Conservation (phyloP, 352 stramenopile species). For the Pythium phragmiticola region DNA sequence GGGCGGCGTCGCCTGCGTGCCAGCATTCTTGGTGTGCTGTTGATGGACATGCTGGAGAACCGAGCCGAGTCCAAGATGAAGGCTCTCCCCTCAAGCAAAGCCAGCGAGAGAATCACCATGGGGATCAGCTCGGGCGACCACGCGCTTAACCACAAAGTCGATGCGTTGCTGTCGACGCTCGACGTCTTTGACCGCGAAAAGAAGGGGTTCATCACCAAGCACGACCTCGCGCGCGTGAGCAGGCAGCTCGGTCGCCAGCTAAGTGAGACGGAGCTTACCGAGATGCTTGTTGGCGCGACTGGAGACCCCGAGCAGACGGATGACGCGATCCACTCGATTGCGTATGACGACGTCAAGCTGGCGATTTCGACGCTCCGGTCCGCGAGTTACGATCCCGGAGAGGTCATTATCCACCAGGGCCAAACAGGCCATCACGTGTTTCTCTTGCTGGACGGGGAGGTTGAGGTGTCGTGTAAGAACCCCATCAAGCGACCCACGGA, state of each 20-base stretch:
- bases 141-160: slow-evolving; percentile 65
- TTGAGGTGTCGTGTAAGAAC: slow-evolving; percentile 80
- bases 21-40: slow-evolving; percentile 75
- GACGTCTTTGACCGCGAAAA: slow-evolving; percentile 75
- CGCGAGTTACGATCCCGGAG: slow-evolving; percentile 56
- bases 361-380: slow-evolving; percentile 78
- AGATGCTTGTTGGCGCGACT: slow-evolving; percentile 79
- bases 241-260: slow-evolving; percentile 68
- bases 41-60: slow-evolving; percentile 53
- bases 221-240: slow-evolving; percentile 70
- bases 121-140: slow-evolving; percentile 71
- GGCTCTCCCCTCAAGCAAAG: background rate
- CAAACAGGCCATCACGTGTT: slow-evolving; percentile 78
- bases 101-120: slow-evolving; percentile 39
- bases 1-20: slow-evolving; percentile 70
- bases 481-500: slow-evolving; percentile 44
- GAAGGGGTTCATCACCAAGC: slow-evolving; percentile 82
- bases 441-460: slow-evolving; percentile 70
- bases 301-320: slow-evolving; percentile 68
- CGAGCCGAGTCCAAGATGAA: slow-evolving; percentile 11
- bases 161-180: slow-evolving; percentile 64
- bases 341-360: slow-evolving; percentile 83
- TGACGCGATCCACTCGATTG: slow-evolving; percentile 49
- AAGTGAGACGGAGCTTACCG: slow-evolving; percentile 74
- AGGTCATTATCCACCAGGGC: slow-evolving; percentile 76